Evolutionary conservation across 306 rosid species (phyloP).

Genomic region (Corylus americana): DNA sequence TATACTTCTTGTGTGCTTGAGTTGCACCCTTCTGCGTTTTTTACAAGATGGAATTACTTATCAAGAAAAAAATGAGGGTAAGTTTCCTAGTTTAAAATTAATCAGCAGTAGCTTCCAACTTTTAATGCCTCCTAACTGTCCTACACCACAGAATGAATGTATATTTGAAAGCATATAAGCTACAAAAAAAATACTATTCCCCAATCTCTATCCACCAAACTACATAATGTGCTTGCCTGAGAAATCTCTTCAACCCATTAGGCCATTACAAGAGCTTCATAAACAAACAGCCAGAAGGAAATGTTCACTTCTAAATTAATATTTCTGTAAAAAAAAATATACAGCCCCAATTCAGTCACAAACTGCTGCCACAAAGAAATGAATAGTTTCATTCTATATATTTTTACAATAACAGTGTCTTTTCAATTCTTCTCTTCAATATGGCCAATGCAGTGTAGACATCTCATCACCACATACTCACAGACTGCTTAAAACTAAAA

Average conservation of each 20-base stretch:
- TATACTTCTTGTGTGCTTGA: no score
- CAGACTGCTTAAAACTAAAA: neutral
- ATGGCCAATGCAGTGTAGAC: neutral
- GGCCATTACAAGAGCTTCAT: slow-evolving; percentile 15
- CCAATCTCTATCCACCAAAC: neutral
- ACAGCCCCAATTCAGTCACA: neutral
- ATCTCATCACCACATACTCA: neutral
- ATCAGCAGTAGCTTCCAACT: no score
- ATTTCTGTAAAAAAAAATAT: neutral
- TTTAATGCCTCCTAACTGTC: no score
- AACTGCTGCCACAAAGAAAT: neutral
- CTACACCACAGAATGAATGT: neutral
- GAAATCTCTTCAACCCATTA: neutral
- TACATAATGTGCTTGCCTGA: neutral
- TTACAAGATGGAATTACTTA: no score
- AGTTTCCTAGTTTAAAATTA: no score
- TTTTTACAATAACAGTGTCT: no score
- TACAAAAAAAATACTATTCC: neutral
- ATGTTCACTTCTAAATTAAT: neutral
- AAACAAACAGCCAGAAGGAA: neutral
- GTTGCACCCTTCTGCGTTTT: no score
- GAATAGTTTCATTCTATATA: neutral
- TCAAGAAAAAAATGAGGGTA: no score
- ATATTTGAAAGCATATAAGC: neutral
- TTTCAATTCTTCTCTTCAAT: no score